Evolutionary conservation across 2,329 filamentous ascomycete species (phyloP).

Genomic region (Cyanodermella asteris): DNA sequence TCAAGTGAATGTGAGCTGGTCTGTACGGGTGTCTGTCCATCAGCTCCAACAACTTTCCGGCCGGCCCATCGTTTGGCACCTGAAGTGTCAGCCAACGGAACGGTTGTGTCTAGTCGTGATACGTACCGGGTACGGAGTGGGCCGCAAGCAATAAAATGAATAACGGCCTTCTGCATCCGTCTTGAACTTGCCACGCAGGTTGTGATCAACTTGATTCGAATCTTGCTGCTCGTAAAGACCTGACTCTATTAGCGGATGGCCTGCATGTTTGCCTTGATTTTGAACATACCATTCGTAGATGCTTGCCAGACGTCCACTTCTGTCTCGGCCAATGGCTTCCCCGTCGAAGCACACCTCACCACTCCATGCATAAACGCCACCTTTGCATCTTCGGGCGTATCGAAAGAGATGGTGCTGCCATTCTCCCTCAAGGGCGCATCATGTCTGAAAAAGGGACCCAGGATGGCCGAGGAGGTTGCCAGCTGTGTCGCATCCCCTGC

Average conservation of each 20-base stretch:
- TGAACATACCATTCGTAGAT: conserved; percentile 16
- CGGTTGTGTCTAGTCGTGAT: conserved; percentile 25
- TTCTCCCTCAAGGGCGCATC: conserved; percentile 49
- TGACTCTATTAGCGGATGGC: no score
- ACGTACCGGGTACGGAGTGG: conserved; percentile 37
- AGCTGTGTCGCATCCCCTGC: conserved; percentile 29
- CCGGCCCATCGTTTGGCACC: conserved; percentile 21
- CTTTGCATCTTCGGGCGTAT: conserved; percentile 29
- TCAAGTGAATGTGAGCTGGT: conserved; percentile 42
- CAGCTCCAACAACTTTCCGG: conserved; percentile 33
- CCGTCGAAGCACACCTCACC: conserved; percentile 41
- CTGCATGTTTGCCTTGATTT: no score
- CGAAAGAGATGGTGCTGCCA: conserved; percentile 40
- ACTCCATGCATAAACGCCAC: conserved; percentile 47
- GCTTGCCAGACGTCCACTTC: conserved; percentile 33
- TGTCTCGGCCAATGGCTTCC: conserved; percentile 42
- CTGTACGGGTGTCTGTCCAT: conserved; percentile 39
- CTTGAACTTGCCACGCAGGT: conserved; percentile 49
- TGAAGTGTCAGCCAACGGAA: background rate
- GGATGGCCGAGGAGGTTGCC: conserved; percentile 53
- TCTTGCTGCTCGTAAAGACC: conserved; percentile 55
- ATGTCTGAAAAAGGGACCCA: conserved; percentile 66
- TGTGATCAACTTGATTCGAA: conserved; percentile 45
- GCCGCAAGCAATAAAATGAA: conserved; percentile 36
- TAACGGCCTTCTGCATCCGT: conserved; percentile 46